Base-by-base conservation (phyloP, 139 green algal species). In the Chlorella sp. region DNA sequence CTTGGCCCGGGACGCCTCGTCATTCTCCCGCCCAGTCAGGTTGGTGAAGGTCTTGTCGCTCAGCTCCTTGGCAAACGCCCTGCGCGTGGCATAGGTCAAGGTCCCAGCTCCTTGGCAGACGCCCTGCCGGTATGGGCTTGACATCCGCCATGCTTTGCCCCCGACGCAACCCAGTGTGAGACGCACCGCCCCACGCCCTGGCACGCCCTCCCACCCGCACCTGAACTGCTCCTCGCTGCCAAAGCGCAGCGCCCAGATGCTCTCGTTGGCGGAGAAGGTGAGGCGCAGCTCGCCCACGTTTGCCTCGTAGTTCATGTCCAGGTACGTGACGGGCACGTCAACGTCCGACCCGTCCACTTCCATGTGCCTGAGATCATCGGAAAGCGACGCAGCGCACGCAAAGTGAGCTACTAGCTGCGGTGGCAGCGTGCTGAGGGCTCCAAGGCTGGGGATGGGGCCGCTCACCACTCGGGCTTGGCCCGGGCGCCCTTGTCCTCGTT, bases 1-100 rank as follows among this genome's bases (percentile, higher is more conserved):
- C 72, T 93, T 91, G 34, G 66, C 66, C 31, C 77, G 70, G 3
- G 82, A 85, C 10, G 81, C 78, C 4, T 85, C 88, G 26, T 84
- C 76, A 60, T 86, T 80, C 49, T 92, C 73, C 36, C 88, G 31
- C 1, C 84, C 85, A 73, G 88, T 94, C 1, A 73, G 88, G 78
- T 98, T 98, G 49, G 95, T 86, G 80, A 98, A 98, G 29, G 93
- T 42, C 26, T 74, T 80, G 62, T 81, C 74, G n/a, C 91, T 83
- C 34, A 84, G 78, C 30, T 85, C 34, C 24, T 76, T 59, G 33
- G 49, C 49, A 49, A 64, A 64, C 49, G 68, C 14, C 49, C 49
- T 73, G 30, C 49, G 30, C 4, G 2, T 35, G 59, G 4, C 33
- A 60, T 55, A 59, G 32, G 10, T 33, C 23, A 69, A 24, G 61